Evolutionary conservation across 2,329 filamentous ascomycete genomes (phyloP).

Genomic region (Calonectria montana): DNA sequence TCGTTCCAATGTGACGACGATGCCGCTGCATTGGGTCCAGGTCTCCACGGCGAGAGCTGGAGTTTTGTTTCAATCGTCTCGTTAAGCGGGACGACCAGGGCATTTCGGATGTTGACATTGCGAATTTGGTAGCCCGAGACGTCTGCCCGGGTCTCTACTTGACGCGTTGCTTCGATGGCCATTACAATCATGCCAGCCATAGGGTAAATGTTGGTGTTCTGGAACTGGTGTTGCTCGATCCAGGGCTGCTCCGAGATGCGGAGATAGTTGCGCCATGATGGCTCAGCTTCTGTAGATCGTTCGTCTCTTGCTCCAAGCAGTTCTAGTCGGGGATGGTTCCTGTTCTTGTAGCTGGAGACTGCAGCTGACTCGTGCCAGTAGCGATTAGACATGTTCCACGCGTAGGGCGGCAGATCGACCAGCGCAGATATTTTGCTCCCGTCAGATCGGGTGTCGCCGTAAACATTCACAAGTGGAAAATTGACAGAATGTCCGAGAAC

Average conservation of each 20-base stretch:
- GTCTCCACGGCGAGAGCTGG: not conserved
- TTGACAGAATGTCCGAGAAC: not conserved
- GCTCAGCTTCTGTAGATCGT: not conserved
- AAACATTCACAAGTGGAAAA: not conserved
- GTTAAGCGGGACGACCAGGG: not conserved
- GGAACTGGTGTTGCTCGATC: constrained; percentile 12
- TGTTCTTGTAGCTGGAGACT: not conserved
- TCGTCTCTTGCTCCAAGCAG: not conserved
- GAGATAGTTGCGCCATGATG: not conserved
- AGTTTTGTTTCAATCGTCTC: not conserved
- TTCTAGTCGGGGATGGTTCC: not conserved
- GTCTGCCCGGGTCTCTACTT: not conserved
- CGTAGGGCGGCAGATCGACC: not conserved
- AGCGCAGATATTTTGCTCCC: not conserved
- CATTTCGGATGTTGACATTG: not conserved
- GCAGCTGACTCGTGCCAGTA: not conserved
- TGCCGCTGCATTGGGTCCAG: not conserved
- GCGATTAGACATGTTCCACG: not conserved
- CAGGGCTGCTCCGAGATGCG: constrained; percentile 6
- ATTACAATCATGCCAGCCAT: constrained; percentile 18
- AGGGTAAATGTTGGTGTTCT: constrained; percentile 5
- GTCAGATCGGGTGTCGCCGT: not conserved
- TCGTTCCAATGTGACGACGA: not conserved
- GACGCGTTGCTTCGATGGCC: constrained; percentile 3
- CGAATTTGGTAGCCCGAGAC: not conserved